Percentiles rank a stretch among this genome's conserved stretches.
phyloP scores from a whole-genome alignment of 495 filamentous ascomycete species.

The Cenococcum geophilum region DNA sequence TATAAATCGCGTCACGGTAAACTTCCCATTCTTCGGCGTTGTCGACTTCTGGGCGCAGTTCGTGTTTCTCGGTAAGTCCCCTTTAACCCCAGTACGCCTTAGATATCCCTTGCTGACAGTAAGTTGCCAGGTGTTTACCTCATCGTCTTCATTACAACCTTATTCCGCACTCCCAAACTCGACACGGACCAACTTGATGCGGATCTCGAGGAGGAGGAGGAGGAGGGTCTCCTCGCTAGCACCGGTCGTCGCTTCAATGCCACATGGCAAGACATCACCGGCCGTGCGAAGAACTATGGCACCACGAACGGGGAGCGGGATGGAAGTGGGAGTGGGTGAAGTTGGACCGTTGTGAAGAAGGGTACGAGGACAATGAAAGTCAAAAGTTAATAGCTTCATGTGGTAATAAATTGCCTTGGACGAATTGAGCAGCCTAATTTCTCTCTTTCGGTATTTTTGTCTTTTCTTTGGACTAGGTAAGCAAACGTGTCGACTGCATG shows the following conservation, averaged over 20 bases:
- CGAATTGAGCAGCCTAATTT: no score
- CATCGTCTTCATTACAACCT: slow-evolving; percentile 62
- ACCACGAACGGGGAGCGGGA: slow-evolving; percentile 20
- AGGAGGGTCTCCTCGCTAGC: slow-evolving; percentile 80
- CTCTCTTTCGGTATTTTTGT: no score
- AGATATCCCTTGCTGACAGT: slow-evolving; percentile 20
- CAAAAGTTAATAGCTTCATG: not conserved
- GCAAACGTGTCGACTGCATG: no score
- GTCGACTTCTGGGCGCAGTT: slow-evolving; percentile 95
- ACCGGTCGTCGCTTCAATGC: slow-evolving; percentile 73
- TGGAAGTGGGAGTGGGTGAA: not conserved
- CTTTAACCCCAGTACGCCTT: no score
- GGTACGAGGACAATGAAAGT: not conserved
- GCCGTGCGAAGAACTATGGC: slow-evolving; percentile 38
- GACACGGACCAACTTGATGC: slow-evolving; percentile 71
- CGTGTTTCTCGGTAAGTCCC: slow-evolving; percentile 62
- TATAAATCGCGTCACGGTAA: slow-evolving; percentile 86
- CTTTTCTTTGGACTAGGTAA: no score
- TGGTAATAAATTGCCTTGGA: not conserved
- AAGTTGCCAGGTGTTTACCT: slow-evolving; percentile 58
- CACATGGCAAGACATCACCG: slow-evolving; percentile 83
- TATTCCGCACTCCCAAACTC: slow-evolving; percentile 74
- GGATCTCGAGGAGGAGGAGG: slow-evolving; percentile 89
- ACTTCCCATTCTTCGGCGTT: slow-evolving; percentile 93
- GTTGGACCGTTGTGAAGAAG: not conserved